These are phyloP conservation scores for Alternaria sp. DNA, from an alignment of 2,329 filamentous ascomycete species.

Conservation along the genomic window DNA sequence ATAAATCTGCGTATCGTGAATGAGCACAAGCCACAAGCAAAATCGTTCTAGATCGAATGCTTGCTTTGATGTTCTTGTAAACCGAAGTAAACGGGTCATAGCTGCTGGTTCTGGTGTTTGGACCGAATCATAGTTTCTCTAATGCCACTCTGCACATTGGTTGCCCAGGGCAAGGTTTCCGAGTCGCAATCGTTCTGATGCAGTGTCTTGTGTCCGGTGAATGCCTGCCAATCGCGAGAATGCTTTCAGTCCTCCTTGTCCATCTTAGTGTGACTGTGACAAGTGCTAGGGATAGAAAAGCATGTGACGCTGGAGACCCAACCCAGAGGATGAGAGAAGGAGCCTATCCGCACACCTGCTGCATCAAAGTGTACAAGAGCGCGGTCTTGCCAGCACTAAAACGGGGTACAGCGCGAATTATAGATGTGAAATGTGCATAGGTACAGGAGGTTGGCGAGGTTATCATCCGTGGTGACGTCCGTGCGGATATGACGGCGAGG, in stretches of 20 bases:
- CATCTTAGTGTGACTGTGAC: not conserved
- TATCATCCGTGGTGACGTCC: not conserved
- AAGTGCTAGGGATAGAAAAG: not conserved
- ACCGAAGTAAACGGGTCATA: not conserved
- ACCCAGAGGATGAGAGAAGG: not conserved
- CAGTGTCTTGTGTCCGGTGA: not conserved
- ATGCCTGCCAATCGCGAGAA: not conserved
- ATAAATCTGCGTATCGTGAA: not conserved
- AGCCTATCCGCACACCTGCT: not conserved
- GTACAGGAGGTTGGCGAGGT: not conserved
- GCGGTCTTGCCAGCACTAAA: not conserved
- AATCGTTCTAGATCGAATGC: not conserved
- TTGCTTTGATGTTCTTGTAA: not conserved
- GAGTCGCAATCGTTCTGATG: not conserved
- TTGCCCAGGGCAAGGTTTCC: not conserved
- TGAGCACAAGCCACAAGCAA: not conserved
- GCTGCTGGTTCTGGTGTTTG: not conserved
- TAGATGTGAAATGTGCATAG: not conserved
- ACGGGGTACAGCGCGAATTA: not conserved
- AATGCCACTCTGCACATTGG: not conserved
- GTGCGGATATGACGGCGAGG: slow-evolving; percentile 1
- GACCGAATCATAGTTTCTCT: not conserved
- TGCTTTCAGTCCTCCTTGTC: not conserved
- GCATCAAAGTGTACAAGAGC: not conserved
- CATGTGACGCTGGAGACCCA: no score